Conservation (phyloP, 345 rosid species). For the Mangifera indica region DNA sequence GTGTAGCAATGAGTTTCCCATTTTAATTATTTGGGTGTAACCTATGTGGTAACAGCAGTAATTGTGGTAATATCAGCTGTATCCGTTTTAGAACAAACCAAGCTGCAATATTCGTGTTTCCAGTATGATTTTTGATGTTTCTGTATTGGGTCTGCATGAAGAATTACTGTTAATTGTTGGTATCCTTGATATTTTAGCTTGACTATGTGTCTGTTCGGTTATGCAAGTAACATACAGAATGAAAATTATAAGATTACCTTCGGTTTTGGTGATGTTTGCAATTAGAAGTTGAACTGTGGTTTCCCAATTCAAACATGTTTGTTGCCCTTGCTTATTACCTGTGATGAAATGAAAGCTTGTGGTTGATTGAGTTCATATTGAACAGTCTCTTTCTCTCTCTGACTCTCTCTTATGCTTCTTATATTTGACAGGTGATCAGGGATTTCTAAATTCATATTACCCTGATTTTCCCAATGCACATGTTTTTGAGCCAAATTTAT, state of each 20-base stretch:
- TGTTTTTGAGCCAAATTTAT: slow-evolving; percentile 73
- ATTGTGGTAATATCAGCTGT: background rate
- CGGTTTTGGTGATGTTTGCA: background rate
- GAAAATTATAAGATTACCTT: background rate
- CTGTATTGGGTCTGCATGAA: background rate
- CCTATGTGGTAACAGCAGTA: background rate
- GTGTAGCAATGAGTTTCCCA: background rate
- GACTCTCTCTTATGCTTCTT: background rate
- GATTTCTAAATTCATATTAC: slow-evolving; percentile 84
- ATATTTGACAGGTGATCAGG: slow-evolving; percentile 66
- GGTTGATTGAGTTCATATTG: slow-evolving; percentile 3
- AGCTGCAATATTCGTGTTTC: background rate
- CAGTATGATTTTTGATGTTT: background rate
- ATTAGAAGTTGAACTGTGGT: background rate
- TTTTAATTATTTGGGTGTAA: background rate
- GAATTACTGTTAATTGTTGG: background rate
- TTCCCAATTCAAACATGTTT: background rate
- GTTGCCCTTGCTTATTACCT: background rate
- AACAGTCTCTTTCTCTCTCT: background rate
- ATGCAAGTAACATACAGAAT: background rate
- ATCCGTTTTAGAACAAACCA: background rate
- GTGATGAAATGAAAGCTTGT: background rate
- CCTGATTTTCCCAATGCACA: slow-evolving; percentile 76
- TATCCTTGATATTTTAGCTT: background rate
- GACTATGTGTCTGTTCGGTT: background rate